Evolutionary conservation across 2,329 filamentous ascomycete species (phyloP).

Genomic region (Pseudopithomyces maydicus): DNA sequence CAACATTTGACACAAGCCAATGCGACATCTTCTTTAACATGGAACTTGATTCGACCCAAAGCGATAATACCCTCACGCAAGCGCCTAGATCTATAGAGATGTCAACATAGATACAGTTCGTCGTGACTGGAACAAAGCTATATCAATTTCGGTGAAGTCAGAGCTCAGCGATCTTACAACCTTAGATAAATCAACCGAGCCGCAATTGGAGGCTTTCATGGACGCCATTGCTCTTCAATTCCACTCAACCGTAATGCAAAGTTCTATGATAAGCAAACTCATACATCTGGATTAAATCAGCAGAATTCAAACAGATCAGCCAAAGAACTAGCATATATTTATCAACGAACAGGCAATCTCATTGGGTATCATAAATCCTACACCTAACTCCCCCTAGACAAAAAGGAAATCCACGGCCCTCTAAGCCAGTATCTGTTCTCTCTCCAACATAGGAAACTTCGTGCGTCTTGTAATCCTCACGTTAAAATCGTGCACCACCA

Average conservation of each 20-base stretch:
- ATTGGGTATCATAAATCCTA: background rate
- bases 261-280: no score
- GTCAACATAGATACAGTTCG: no score
- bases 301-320: background rate
- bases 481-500: slow-evolving; percentile 3
- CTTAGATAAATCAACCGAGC: no score
- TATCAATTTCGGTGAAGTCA: no score
- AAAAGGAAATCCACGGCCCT: background rate
- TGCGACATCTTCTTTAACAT: background rate
- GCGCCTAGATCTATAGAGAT: no score
- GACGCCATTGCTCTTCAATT: no score
- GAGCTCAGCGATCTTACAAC: no score
- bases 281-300: background rate
- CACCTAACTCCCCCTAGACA: background rate
- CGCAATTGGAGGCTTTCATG: no score
- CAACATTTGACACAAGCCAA: background rate
- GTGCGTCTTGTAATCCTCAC: background rate
- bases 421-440: background rate
- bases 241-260: no score
- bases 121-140: no score
- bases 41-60: background rate
- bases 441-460: background rate
- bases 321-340: background rate
- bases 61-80: background rate
- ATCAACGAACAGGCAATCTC: background rate